phyloP scores from a whole-genome alignment of 495 filamentous ascomycete genomes.

The Xylaria sp. region DNA sequence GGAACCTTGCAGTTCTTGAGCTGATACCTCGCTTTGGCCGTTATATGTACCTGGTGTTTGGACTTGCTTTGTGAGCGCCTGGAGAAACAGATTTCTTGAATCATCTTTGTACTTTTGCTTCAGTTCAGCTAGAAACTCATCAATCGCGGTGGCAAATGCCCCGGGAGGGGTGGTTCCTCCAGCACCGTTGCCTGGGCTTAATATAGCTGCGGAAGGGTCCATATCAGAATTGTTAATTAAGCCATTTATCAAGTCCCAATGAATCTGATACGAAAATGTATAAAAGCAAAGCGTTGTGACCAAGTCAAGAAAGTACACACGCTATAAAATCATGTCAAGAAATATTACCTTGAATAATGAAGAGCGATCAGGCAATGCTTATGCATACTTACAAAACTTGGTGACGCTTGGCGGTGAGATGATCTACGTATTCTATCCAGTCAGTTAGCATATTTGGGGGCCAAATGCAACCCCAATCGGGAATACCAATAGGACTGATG shows the following conservation, averaged over 20 bases:
- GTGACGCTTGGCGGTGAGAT: neutral
- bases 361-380: neutral
- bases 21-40: constrained; percentile 15
- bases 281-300: neutral
- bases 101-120: constrained; percentile 17
- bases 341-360: neutral
- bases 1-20: constrained; percentile 8
- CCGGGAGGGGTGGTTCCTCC: neutral
- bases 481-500: neutral
- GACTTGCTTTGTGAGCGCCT: neutral
- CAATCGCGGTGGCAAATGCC: constrained; percentile 23
- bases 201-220: neutral
- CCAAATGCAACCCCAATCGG: neutral
- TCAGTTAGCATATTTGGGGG: neutral
- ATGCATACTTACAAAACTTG: neutral
- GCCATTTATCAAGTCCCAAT: neutral
- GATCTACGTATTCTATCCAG: neutral
- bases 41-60: neutral
- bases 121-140: constrained; percentile 26
- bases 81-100: constrained; percentile 25
- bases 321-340: neutral
- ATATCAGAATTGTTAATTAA: neutral
- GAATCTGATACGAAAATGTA: neutral
- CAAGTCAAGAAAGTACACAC: neutral
- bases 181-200: neutral